These are phyloP conservation scores for Bassia scoparia DNA, from an alignment of 148 eudicot genomes.

Conservation along the genomic window DNA sequence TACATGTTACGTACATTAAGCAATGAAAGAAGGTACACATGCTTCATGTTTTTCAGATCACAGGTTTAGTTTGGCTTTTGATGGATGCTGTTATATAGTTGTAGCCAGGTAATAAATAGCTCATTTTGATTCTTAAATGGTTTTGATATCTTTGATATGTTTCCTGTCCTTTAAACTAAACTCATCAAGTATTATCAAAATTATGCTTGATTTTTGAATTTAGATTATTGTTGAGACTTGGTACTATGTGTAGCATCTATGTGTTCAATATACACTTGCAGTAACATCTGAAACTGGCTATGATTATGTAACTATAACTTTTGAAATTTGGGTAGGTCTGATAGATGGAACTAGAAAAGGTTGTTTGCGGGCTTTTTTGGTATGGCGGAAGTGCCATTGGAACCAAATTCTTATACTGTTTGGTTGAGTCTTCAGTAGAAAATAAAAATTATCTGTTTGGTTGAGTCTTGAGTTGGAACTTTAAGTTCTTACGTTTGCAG, in stretches of 20 bases:
- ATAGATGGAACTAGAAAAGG: not conserved
- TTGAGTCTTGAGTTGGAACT: no score
- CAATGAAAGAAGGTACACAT: conserved; percentile 15
- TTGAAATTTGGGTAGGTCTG: no score
- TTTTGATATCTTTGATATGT: not conserved
- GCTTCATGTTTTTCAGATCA: conserved; percentile 43
- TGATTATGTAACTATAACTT: no score
- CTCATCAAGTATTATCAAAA: not conserved
- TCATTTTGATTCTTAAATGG: not conserved
- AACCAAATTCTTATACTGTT: no score
- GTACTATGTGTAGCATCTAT: not conserved
- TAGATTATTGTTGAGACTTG: no score
- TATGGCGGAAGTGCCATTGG: not conserved
- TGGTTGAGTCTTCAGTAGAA: no score
- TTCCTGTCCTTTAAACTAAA: not conserved
- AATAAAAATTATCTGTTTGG: no score
- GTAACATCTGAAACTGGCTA: no score
- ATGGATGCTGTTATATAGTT: conserved; percentile 81
- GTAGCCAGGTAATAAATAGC: conserved; percentile 78
- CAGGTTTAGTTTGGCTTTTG: conserved; percentile 88
- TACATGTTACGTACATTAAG: conserved; percentile 4
- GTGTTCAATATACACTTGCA: not conserved
- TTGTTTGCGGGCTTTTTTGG: no score
- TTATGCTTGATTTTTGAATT: no score
- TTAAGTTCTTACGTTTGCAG: no score